Base-by-base conservation (phyloP, 768 basidiomycete genomes). In the Boletus patriciae region DNA sequence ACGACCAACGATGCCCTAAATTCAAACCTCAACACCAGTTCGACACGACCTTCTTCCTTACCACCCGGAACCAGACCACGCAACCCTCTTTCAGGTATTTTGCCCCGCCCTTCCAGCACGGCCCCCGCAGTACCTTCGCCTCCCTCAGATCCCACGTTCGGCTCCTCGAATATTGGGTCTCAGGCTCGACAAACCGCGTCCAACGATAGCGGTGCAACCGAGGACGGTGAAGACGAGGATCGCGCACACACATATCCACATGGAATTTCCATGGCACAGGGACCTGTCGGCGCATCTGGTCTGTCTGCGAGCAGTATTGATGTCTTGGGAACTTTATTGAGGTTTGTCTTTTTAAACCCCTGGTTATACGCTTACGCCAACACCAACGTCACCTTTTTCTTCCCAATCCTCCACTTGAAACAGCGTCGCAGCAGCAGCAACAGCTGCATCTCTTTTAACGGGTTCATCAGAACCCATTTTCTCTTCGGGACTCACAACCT, bases 361-460 rank as follows among this genome's bases (percentile, higher is more conserved):
- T 46, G 3, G 7, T 21, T 44, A 25, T 27, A n/a, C 29, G 27
- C n/a, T 18, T 31, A 47, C 13, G 33, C 21, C 16, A 12, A 41
- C 23, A 46, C 46, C 21, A 13, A 54, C 36, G 16, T 25, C 27
- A 31, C 49, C 12, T 37, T 29, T 33, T 42, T 10, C 44, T 23
- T 46, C 41, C 50, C 40, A 40, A 31, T n/a, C 48, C 52, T 9
- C 11, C 18, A 19, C 33, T n/a, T 38, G 18, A 19, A 67, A 47
- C 59, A 90, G 92, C 63, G 92, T 93, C 33, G 92, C 92, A 4
- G 90, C 92, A n/a, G 89, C 92, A 11, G 92, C 92, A n/a, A 92
- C 91, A 1, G 91, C 92, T 2, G 90, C 89, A 9, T 93, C 92
- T 4, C 79, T 91, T 29, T 78, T 90, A n/a, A 85, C 86, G 2